Conservation (phyloP, 306 rosid species). For the Myrica gale region DNA sequence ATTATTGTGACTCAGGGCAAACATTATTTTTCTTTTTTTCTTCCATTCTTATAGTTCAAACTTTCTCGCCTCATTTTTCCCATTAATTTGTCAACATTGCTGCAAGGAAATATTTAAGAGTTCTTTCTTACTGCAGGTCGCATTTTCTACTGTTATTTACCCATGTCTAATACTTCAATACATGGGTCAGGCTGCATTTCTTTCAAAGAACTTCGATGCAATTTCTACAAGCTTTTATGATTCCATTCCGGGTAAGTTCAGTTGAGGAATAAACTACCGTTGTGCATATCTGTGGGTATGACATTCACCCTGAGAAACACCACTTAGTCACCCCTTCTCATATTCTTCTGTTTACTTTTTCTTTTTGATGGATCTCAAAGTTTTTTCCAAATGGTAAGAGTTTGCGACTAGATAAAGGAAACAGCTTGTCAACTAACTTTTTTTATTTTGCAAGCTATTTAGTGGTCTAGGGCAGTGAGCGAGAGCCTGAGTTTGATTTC, state of each 20-base stretch:
- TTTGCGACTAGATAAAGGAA: neutral
- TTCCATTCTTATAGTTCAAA: neutral
- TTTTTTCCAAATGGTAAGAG: neutral
- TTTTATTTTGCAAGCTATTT: neutral
- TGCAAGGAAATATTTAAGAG: constrained; percentile 4
- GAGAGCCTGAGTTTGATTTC: neutral
- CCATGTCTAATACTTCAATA: constrained; percentile 82
- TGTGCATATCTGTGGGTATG: constrained; percentile 17
- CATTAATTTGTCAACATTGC: constrained; percentile 20
- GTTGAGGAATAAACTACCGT: constrained; percentile 15
- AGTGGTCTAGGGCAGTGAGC: neutral
- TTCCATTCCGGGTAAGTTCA: constrained; percentile 76
- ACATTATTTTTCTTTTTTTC: neutral
- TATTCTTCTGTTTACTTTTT: too few species aligned
- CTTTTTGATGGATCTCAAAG: neutral
- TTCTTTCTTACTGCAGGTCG: constrained; percentile 50
- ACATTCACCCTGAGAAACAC: constrained; percentile 6
- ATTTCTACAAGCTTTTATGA: constrained; percentile 74
- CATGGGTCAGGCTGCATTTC: constrained; percentile 94
- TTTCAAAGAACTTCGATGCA: constrained; percentile 69
- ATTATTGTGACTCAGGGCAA: neutral
- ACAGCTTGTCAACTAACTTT: neutral
- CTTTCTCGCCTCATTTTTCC: constrained; percentile 13
- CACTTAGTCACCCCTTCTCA: neutral
- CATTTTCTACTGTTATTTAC: constrained; percentile 60